Conservation (phyloP, 768 basidiomycete species). For the Aureoboletus auriporus region DNA sequence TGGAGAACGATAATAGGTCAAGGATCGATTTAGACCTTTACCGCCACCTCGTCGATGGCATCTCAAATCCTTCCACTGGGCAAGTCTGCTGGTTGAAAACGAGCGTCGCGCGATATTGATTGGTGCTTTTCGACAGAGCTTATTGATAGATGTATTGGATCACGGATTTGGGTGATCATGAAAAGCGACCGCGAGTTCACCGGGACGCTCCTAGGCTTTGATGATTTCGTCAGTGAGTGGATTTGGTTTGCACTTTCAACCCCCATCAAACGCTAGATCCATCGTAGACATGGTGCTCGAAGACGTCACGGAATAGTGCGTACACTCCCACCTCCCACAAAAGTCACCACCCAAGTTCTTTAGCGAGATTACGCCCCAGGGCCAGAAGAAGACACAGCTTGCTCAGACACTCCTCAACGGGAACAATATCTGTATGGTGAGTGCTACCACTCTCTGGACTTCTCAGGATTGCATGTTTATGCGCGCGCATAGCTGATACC, state of each 20-base stretch:
- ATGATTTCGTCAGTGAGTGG: conserved; percentile 98
- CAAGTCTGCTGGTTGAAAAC: conserved; percentile 25
- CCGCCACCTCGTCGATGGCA: conserved; percentile 53
- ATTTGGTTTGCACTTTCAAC: not conserved
- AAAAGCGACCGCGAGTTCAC: conserved; percentile 97
- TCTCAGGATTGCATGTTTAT: not conserved
- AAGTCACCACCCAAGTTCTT: not conserved
- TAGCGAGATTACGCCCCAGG: conserved; percentile 85
- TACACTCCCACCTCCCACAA: conserved; percentile 7
- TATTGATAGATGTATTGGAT: conserved; percentile 96
- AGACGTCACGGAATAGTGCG: conserved; percentile 95
- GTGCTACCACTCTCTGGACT: conserved; percentile 18
- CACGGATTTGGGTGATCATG: conserved; percentile 97
- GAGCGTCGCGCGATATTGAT: not conserved
- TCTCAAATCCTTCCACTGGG: conserved; percentile 94
- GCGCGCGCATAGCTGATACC: conserved; percentile 51
- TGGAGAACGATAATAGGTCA: not conserved
- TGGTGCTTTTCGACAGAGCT: conserved; percentile 53
- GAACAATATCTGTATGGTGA: conserved; percentile 95
- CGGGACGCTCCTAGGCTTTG: conserved; percentile 91
- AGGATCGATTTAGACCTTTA: not conserved
- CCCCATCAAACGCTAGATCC: not conserved
- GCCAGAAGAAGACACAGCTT: conserved; percentile 74
- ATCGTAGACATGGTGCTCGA: conserved; percentile 85
- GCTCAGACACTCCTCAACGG: conserved; percentile 89